Evolutionary conservation across 2,329 filamentous ascomycete genomes (phyloP), one percentile per base, ranked within the genome.

Genomic region (Claviceps pusilla): DNA sequence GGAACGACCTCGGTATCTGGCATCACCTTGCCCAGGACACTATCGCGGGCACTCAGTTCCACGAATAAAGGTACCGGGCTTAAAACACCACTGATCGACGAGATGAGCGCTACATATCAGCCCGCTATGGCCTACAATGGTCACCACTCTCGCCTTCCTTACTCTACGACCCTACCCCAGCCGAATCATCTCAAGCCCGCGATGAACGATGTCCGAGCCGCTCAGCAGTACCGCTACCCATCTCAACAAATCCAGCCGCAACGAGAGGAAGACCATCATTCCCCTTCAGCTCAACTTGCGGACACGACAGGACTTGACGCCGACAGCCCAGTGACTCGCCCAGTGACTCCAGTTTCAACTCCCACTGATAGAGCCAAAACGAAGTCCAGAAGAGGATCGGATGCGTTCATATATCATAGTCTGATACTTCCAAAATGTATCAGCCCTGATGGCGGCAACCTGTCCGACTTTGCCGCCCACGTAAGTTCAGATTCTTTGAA

Each of bases 391-490:
- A 67, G 67, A 53, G 71, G 73, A 42, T 68, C 71, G 4, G 69
- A 71, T 33, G 70, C 69, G 33, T 71, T 81, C 65, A 74, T 78
- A 2, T 73, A 71, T 57, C 78, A 81, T 64, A 81, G 77, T 63
- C 73, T 91, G 42, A 81, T 85, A 62, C 83, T 94, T 45, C 88
- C 89, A 7, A 73, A 76, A 48, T 84, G 87, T 42, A 89, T 95
- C 64, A 89, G 84, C 62, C 75, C 82, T 39, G 82, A 77, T 60
- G 86, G 86, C 48, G 87, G 87, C 7, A 90, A 80, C 63, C 68
- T 95, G 60, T 79, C 87, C 10, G 87, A 93, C 63, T 89, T 95
- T 67, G 86, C 88, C 52, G 87, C 89, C 55, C 81, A 89, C 76
- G 87, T 90, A 69, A 61, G 74, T 66, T 66, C 48, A 50, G 14